Conservation (phyloP, 495 filamentous ascomycete species). For the Xylaria castorea region DNA sequence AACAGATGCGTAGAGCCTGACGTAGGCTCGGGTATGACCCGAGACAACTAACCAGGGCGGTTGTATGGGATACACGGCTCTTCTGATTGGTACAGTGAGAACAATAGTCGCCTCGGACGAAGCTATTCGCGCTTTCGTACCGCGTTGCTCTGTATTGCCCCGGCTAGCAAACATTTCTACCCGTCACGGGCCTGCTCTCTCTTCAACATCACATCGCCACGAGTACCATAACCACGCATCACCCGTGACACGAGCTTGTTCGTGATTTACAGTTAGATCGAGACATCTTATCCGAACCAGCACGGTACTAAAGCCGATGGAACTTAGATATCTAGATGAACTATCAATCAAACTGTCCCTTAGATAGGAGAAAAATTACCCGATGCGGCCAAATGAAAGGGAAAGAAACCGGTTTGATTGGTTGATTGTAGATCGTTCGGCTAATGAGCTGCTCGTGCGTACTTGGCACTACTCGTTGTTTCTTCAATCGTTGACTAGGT, state of each 20-base stretch:
- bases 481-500: neutral
- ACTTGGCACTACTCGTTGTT: neutral
- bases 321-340: neutral
- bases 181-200: neutral
- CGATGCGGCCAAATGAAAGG: constrained; percentile 10
- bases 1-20: neutral
- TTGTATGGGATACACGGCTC: neutral
- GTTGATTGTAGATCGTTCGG: neutral
- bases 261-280: neutral
- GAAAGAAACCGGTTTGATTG: constrained; percentile 5
- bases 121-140: constrained; percentile 8
- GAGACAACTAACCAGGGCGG: constrained; percentile 1
- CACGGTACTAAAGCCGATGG: neutral
- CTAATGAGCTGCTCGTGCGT: neutral
- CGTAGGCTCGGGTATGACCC: constrained; percentile 1
- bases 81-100: constrained; percentile 6
- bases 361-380: neutral
- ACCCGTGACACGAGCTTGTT: neutral
- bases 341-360: neutral
- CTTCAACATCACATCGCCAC: neutral
- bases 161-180: constrained; percentile 2
- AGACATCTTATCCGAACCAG: neutral
- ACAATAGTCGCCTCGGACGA: neutral
- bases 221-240: neutral
- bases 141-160: neutral